Base-by-base conservation (phyloP, 495 filamentous ascomycete genomes). In the Tuber melanosporum region DNA sequence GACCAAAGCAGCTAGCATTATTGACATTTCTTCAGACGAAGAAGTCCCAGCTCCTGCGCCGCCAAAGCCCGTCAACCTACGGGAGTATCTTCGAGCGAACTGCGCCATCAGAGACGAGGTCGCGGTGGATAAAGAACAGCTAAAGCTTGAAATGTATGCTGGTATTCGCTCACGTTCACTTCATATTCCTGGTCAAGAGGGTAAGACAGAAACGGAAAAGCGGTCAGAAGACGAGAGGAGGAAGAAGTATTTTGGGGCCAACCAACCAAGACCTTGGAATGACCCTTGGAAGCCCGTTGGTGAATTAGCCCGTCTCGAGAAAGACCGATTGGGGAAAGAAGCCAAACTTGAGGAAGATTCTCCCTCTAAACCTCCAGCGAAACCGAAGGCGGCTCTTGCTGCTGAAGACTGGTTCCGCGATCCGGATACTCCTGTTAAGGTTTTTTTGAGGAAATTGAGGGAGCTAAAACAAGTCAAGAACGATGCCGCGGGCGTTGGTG, bases 361-460 rank as follows among this genome's bases (percentile, higher is more conserved):
- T 32, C 14, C 57, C 57, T 36, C 57, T 26, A 66, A 66, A 19
- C 12, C 57, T 36, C 36, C 1, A 6, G 46, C 26, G 41, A 71
- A 70, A 39, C 17, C 44, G 22, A 39, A 41, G 10, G 77, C 36
- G 42, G 17, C 26, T 41, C 36, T 9, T 46, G 44, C 9, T 12
- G 20, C 46, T 15, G n/a, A 79, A 72, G 73, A 74, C n/a, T 83
- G 81, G 81, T 82, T 74, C 44, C 74, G 70, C n/a, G 81, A 83
- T 57, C 74, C 80, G 12, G 70, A 82, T 57, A 82, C 81, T 14
- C 81, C 81, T 17, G 71, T 82, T 47, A 82, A 78, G 71, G 44
- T 74, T 20, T 81, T 80, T 41, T 74, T 76, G 57, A 80, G 62
- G 69, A 71, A 74, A 22, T 71, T 80, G n/a, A 80, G 72, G 62